Evolutionary conservation across 306 rosid genomes (phyloP).

Genomic region (Canavalia gladiata): DNA sequence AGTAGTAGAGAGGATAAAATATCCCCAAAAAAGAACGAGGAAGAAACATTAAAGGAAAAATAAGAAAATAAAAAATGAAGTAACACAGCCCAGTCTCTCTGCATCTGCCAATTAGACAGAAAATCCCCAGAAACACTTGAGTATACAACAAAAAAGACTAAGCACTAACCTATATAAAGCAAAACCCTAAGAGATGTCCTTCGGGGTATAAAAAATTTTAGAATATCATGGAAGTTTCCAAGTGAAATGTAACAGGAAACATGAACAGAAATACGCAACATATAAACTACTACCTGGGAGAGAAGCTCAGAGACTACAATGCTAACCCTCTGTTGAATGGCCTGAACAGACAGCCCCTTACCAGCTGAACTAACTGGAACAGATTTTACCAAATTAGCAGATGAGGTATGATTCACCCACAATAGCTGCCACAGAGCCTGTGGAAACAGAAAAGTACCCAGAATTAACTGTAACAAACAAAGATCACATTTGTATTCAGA

Average conservation of each 20-base stretch:
- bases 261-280: slow-evolving; percentile 24
- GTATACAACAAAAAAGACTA: slow-evolving; percentile 33
- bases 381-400: slow-evolving; percentile 62
- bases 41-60: neutral
- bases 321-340: slow-evolving; percentile 87
- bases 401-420: slow-evolving; percentile 79
- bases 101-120: neutral
- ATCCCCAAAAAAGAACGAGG: slow-evolving; percentile 26
- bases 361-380: slow-evolving; percentile 50
- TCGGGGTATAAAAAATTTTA: slow-evolving; percentile 33
- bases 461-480: neutral
- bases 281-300: slow-evolving; percentile 71
- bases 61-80: slow-evolving; percentile 4
- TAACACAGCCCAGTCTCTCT: slow-evolving; percentile 2
- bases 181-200: slow-evolving; percentile 24
- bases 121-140: slow-evolving; percentile 20
- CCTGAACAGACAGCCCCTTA: slow-evolving; percentile 74
- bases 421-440: slow-evolving; percentile 98
- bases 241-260: slow-evolving; percentile 27
- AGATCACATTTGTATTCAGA: slow-evolving; percentile 8
- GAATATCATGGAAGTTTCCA: slow-evolving; percentile 23
- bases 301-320: slow-evolving; percentile 88
- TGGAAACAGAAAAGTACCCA: slow-evolving; percentile 46
- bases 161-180: slow-evolving; percentile 37
- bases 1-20: slow-evolving; percentile 18